Percentiles rank a stretch among this genome's conserved stretches.
These are phyloP conservation scores for Collybia sp. DNA, from an alignment of 768 basidiomycete genomes.

Conservation along the genomic window DNA sequence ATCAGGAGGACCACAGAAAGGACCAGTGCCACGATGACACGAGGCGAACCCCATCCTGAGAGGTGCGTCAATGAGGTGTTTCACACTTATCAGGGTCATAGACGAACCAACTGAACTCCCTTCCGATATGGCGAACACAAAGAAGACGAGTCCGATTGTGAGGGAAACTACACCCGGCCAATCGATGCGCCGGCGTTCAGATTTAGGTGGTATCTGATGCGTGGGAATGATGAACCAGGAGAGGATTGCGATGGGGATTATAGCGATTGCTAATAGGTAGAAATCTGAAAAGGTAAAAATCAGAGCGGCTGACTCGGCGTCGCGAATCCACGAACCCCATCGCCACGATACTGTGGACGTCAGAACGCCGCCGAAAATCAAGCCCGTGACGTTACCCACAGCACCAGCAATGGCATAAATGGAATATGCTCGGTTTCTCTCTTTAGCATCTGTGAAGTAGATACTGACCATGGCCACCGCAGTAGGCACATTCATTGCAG, in stretches of 20 bases:
- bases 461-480: slow-evolving; percentile 37
- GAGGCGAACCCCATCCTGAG: slow-evolving; percentile 38
- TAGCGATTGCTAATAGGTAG: slow-evolving; percentile 35
- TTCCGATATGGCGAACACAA: slow-evolving; percentile 31
- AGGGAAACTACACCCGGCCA: slow-evolving; percentile 9
- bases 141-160: slow-evolving; percentile 20
- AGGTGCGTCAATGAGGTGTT: not conserved
- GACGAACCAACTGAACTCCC: slow-evolving; percentile 25
- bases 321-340: slow-evolving; percentile 22
- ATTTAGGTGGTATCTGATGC: not conserved
- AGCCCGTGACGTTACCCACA: slow-evolving; percentile 35
- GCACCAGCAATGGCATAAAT: slow-evolving; percentile 40
- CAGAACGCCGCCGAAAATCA: slow-evolving; percentile 37
- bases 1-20: slow-evolving; percentile 31
- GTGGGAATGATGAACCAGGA: slow-evolving; percentile 10
- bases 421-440: slow-evolving; percentile 39
- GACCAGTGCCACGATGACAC: slow-evolving; percentile 37
- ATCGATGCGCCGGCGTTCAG: slow-evolving; percentile 8
- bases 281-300: slow-evolving; percentile 22
- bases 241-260: slow-evolving; percentile 9
- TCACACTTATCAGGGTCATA: too few relatives aligned
- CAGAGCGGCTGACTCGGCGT: not conserved
- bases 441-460: slow-evolving; percentile 33
- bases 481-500: slow-evolving; percentile 41
- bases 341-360: slow-evolving; percentile 31